phyloP scores from a whole-genome alignment of 257 asterid species.

The Forsythia viridissima region DNA sequence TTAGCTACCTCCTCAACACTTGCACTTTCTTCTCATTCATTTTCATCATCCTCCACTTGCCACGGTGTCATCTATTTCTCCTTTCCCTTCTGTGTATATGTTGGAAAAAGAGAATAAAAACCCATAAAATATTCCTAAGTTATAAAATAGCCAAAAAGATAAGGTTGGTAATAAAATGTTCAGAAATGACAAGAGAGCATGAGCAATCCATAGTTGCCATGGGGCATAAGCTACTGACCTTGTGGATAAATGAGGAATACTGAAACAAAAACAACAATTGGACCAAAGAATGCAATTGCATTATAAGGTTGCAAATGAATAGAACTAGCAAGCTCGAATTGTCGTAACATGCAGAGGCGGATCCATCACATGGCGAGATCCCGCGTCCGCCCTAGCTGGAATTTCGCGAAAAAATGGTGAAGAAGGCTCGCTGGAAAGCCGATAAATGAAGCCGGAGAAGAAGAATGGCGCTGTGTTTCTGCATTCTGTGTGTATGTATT shows the following conservation, averaged over 20 bases:
- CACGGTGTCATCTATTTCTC: not conserved
- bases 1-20: not conserved
- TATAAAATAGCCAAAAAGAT: not conserved
- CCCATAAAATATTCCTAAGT: too few relatives aligned
- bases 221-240: not conserved
- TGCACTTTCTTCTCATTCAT: too few relatives aligned
- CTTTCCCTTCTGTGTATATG: not conserved
- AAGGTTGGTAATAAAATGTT: not conserved
- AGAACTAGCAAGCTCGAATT: slow-evolving; percentile 16
- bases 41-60: not conserved
- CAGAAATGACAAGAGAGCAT: not conserved
- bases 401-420: too few relatives aligned
- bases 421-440: too few relatives aligned
- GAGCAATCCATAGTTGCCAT: too few relatives aligned
- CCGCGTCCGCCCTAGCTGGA: too few relatives aligned
- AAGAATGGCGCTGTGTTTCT: too few relatives aligned
- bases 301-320: slow-evolving; percentile 9
- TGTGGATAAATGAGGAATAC: not conserved
- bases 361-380: too few relatives aligned
- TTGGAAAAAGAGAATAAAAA: not conserved
- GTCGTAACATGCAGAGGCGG: slow-evolving; percentile 23
- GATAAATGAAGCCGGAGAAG: too few relatives aligned
- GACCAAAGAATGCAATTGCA: slow-evolving; percentile 1
- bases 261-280: not conserved
- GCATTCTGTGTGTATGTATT: too few relatives aligned